Evolutionary conservation across 768 basidiomycete species (phyloP).

Genomic region (Xerocomus brunneocitrinus): DNA sequence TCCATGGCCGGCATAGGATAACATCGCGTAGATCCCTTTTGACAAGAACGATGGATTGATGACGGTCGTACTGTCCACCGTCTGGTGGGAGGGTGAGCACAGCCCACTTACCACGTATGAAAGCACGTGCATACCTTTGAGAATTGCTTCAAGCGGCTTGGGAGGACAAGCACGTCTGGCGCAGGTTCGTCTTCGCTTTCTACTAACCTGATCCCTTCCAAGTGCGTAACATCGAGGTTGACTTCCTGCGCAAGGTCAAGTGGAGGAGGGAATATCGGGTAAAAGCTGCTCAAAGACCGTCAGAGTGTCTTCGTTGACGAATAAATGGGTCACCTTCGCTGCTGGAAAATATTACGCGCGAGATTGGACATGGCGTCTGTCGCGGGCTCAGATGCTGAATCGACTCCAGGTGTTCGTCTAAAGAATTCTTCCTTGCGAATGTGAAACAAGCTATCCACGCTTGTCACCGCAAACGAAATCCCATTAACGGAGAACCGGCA

Average conservation of each 20-base stretch:
- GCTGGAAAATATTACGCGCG: conserved; percentile 78
- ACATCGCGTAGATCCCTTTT: conserved; percentile 52
- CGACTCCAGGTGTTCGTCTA: conserved; percentile 60
- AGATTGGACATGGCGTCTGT: conserved; percentile 76
- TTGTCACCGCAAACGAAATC: conserved; percentile 72
- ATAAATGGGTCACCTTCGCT: conserved; percentile 60
- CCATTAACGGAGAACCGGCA: conserved; percentile 81
- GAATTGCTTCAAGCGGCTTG: conserved; percentile 88
- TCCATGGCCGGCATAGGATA: conserved; percentile 33
- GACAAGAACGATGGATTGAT: conserved; percentile 82
- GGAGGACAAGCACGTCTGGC: conserved; percentile 83
- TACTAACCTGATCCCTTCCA: conserved; percentile 39
- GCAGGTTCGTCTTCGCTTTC: conserved; percentile 40
- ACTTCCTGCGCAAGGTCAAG: conserved; percentile 69
- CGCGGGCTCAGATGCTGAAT: conserved; percentile 42
- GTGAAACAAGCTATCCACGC: conserved; percentile 87
- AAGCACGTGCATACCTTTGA: conserved; percentile 55
- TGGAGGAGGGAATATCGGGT: conserved; percentile 90
- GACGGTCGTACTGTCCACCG: conserved; percentile 70
- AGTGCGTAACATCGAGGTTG: conserved; percentile 87
- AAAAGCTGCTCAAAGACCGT: conserved; percentile 57
- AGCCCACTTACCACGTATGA: neutral
- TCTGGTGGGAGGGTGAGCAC: conserved; percentile 37
- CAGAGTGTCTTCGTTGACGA: neutral
- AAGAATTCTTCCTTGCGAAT: conserved; percentile 79